phyloP scores from a whole-genome alignment of 2,329 filamentous ascomycete species.

The Colletotrichum horii region DNA sequence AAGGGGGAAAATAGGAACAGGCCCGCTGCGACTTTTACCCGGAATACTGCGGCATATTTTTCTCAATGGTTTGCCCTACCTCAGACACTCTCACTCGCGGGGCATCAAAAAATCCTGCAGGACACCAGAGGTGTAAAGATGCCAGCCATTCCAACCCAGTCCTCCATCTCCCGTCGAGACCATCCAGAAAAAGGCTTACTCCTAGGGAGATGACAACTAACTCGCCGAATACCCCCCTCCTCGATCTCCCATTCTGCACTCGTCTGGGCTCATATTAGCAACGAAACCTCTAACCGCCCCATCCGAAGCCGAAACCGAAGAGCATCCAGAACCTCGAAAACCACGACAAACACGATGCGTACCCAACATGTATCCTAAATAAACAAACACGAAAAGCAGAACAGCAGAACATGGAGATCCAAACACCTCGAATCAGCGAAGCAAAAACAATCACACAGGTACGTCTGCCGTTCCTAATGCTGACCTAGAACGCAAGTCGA shows the following conservation, averaged over 20 bases:
- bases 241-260: too few species aligned
- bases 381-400: not conserved
- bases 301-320: not conserved
- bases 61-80: not conserved
- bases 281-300: not conserved
- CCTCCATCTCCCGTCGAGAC: fast-evolving
- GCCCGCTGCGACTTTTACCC: not conserved
- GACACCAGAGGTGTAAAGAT: not conserved
- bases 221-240: too few species aligned
- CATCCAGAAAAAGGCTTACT: fast-evolving
- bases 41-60: not conserved
- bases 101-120: too few species aligned
- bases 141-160: not conserved
- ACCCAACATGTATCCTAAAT: not conserved
- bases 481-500: not conserved
- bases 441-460: not conserved
- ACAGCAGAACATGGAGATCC: fast-evolving
- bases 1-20: not conserved
- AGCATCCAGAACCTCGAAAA: not conserved
- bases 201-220: not conserved
- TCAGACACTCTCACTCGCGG: too few species aligned
- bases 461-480: not conserved
- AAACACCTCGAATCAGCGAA: not conserved
- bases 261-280: not conserved
- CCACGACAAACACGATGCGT: not conserved